Base-by-base conservation (phyloP, 2,329 filamentous ascomycete genomes). In the Pseudogymnoascus sp. region DNA sequence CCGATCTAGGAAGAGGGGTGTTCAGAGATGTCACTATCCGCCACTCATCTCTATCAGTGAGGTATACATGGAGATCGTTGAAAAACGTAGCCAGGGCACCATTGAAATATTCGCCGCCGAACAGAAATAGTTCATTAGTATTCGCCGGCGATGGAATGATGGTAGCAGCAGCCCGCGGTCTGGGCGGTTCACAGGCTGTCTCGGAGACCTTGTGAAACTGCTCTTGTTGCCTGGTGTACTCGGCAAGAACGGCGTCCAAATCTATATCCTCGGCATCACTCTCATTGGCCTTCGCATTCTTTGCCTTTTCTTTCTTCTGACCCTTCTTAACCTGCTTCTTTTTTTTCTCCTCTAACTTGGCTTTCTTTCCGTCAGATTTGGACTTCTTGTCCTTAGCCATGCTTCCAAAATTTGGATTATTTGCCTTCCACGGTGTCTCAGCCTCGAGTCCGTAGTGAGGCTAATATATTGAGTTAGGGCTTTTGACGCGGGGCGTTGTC, bases 31-130 rank as follows among this genome's bases (percentile, higher is more conserved):
- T 96, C 62, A 97, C 87, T 69, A 88, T 86, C 67, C 90, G 88
- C 95, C 95, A 99, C 75, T 95, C 88, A 76, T 96, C 90, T 67
- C 87, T 85, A 76, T 90, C 89, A 74, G 92, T 88, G 76, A 95
- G 83, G 76, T 88, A 88, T 68, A 88, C 79, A 76, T 86, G 81
- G 71, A 88, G 75, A 72, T 87, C 85, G 72, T 87, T 87, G 75
- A 82, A 87, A 74, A 87, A 87, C 60, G 83, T 84, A 3, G 93
- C 95, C 63, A 95, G 79, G 2, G 90, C 89, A 4, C 95, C 95
- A 76, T 97, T 96, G 78, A 91, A 97, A 73, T 93, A 96, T 79
- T 99, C 95, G 68, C 95, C 95, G 15, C 93, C 95, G 75, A 96
- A 99, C 4, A 97, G 78, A 68, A 97, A 87, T 64, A 99, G 78